Base-by-base conservation (phyloP, 192 early-diverging fungal species). In the Haplosporangium gracile region DNA sequence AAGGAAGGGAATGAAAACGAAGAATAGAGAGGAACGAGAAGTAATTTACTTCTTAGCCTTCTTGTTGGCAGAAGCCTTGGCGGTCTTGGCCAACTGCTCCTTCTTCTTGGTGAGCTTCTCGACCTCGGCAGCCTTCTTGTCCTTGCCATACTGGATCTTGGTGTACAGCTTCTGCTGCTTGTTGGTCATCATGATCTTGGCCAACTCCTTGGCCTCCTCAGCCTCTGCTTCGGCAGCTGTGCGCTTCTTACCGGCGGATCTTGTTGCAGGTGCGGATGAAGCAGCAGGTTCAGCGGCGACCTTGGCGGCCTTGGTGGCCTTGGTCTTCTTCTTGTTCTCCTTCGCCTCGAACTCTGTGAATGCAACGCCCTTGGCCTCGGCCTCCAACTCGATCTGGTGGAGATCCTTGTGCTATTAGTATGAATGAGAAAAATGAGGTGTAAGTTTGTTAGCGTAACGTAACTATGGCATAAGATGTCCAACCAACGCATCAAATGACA, bases 141-240 rank as follows among this genome's bases (percentile, higher is more conserved):
- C 85, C 76, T 94, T 94, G 43, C 94, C 92, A 70, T 93, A 93
- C 80, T 96, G 90, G 79, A 97, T 96, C 89, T 94, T 93, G 76
- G 89, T 89, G 83, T 96, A 97, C 70, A 97, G 83, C 75, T 93
- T 95, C 82, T 92, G 91, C 76, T 97, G 94, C 86, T 93, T 95
- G 89, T 95, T 95, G 45, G 89, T 91, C 96, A 97, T 97, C 96
- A 97, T 96, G 74, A 96, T 95, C 82, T 91, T 95, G 65, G 92
- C 91, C 83, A 97, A 82, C 82, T 96, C 96, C 89, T 97, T 95
- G 34, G 82, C 90, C 74, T 92, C 93, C 72, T 89, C 88, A 47
- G 89, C 87, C 83, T 93, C 93, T 22, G 87, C 91, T 70, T 90
- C 87, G 76, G 93, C 92, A 39, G 88, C 89, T 15, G 91, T 85